phyloP scores from a whole-genome alignment of 768 basidiomycete genomes.

The Pulveroboletus sp. region DNA sequence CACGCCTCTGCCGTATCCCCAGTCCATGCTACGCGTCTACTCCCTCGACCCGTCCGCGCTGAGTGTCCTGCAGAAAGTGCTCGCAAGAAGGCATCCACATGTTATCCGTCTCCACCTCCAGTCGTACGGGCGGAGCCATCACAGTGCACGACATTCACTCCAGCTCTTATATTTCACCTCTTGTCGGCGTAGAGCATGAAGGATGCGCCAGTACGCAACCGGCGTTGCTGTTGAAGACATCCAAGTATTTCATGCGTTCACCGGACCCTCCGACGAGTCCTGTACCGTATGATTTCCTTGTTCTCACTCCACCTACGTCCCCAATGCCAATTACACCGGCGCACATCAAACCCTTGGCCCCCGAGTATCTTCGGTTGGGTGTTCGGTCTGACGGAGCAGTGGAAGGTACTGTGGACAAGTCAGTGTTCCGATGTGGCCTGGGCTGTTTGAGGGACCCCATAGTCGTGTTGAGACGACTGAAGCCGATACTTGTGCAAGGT shows the following conservation, averaged over 20 bases:
- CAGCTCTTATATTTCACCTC: background rate
- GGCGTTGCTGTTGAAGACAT: constrained; percentile 3
- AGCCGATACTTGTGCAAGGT: constrained; percentile 32
- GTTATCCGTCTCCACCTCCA: constrained; percentile 8
- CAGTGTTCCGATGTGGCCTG: background rate
- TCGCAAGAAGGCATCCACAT: background rate
- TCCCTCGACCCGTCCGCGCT: background rate
- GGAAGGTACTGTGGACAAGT: background rate
- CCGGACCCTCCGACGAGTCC: background rate
- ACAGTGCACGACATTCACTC: background rate
- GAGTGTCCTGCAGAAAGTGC: background rate
- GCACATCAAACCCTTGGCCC: constrained; percentile 4
- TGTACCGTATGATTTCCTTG: background rate
- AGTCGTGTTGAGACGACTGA: constrained; percentile 25
- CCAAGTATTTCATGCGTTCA: constrained; percentile 17
- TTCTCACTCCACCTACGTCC: constrained; percentile 1
- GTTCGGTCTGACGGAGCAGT: background rate
- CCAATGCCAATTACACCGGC: constrained; percentile 4
- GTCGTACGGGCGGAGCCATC: background rate
- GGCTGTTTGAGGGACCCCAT: constrained; percentile 20
- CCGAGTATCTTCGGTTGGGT: background rate
- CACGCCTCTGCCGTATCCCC: background rate
- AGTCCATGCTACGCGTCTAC: background rate
- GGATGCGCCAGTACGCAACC: background rate
- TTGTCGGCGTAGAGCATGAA: background rate